These are phyloP conservation scores for Coccomyxa subellipsoidea DNA, from an alignment of 163 green algal species.

Conservation along the genomic window DNA sequence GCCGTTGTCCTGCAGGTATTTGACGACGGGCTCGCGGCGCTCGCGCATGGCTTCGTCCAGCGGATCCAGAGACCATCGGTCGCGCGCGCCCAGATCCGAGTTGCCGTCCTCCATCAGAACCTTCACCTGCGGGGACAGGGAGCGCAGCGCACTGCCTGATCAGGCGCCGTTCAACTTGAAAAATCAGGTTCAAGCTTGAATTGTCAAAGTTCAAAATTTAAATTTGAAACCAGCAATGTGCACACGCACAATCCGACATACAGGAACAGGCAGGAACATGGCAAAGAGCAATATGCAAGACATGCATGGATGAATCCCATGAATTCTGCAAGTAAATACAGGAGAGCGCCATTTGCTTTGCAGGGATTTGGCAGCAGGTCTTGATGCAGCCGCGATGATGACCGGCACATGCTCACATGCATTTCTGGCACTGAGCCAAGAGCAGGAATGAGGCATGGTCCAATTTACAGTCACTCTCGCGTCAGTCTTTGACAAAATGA, in stretches of 20 bases:
- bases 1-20: background rate
- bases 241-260: background rate
- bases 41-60: slow-evolving; percentile 35
- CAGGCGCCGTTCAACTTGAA: background rate
- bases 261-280: background rate
- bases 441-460: too few relatives aligned
- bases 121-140: slow-evolving; percentile 19
- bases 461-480: too few relatives aligned
- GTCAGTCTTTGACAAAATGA: too few relatives aligned
- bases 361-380: too few relatives aligned
- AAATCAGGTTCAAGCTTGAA: background rate
- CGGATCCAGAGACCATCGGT: slow-evolving; percentile 42
- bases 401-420: too few relatives aligned
- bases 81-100: slow-evolving; percentile 31
- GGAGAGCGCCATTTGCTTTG: too few relatives aligned
- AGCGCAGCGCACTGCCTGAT: background rate
- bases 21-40: background rate
- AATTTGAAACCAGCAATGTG: background rate
- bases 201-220: background rate
- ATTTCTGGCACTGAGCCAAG: too few relatives aligned
- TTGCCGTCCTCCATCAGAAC: slow-evolving; percentile 45
- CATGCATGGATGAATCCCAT: too few relatives aligned
- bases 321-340: too few relatives aligned
- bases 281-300: background rate
- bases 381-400: too few relatives aligned